phyloP scores from a whole-genome alignment of 2,329 filamentous ascomycete genomes.

The Colletotrichum spinosum region DNA sequence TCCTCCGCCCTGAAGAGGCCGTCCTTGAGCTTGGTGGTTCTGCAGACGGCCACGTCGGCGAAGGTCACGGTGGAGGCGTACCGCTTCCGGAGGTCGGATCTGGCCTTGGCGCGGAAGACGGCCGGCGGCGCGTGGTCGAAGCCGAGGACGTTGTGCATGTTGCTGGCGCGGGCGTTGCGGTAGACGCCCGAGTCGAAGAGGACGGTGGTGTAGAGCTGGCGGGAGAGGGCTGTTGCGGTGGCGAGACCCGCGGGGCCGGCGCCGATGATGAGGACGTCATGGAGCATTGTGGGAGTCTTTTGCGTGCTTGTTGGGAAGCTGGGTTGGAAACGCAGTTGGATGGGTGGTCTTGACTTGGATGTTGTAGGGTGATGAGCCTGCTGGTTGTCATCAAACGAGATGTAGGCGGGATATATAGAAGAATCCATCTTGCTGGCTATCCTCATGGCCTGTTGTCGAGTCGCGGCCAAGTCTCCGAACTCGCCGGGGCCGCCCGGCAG shows the following conservation, averaged over 20 bases:
- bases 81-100: conserved; percentile 47
- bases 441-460: neutral
- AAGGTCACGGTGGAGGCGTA: conserved; percentile 44
- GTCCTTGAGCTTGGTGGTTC: conserved; percentile 43
- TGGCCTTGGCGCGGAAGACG: conserved; percentile 48
- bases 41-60: conserved; percentile 46
- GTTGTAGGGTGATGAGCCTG: neutral
- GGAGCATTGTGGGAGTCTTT: conserved; percentile 40
- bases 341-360: neutral
- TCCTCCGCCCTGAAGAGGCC: conserved; percentile 54
- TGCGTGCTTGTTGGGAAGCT: neutral
- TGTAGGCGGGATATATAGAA: neutral
- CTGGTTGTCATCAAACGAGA: no score
- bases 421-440: neutral
- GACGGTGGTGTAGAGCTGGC: conserved; percentile 59
- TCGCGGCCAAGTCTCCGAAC: conserved; percentile 7
- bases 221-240: conserved; percentile 58
- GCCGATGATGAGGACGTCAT: conserved; percentile 65
- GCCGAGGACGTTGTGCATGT: conserved; percentile 60
- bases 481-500: conserved; percentile 8
- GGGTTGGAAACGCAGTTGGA: neutral
- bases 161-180: conserved; percentile 58
- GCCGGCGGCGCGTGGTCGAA: conserved; percentile 53
- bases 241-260: conserved; percentile 64
- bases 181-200: conserved; percentile 64